These are phyloP conservation scores for Escallonia herrerae DNA, from an alignment of 129 eudicot species.

Conservation along the genomic window DNA sequence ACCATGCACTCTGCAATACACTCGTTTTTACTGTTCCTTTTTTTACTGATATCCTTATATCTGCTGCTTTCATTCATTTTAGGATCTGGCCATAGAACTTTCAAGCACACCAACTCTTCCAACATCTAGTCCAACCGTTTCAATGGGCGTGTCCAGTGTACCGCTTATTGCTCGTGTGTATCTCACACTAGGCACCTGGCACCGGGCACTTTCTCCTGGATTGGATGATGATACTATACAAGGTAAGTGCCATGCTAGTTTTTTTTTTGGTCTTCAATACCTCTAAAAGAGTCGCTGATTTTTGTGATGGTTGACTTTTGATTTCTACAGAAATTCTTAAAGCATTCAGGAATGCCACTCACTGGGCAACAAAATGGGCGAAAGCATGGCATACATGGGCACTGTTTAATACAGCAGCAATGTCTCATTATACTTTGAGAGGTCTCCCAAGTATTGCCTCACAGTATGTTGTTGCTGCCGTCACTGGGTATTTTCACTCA, in stretches of 20 bases:
- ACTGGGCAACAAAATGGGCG: constrained; percentile 77
- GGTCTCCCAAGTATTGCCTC: constrained; percentile 55
- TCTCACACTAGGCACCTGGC: constrained; percentile 83
- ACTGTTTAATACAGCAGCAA: constrained; percentile 93
- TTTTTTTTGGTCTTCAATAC: background rate
- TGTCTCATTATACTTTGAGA: constrained; percentile 90
- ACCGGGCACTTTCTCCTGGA: constrained; percentile 86
- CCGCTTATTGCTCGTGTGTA: constrained; percentile 88
- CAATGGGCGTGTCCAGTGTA: constrained; percentile 36
- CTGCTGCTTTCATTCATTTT: background rate
- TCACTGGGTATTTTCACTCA: constrained; percentile 95
- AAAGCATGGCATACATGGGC: constrained; percentile 99
- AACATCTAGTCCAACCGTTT: constrained; percentile 31
- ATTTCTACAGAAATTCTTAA: constrained; percentile 56
- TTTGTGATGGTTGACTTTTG: constrained; percentile 13
- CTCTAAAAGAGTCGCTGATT: background rate
- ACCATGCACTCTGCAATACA: background rate
- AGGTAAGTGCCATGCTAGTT: constrained; percentile 36
- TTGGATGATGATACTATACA: constrained; percentile 81
- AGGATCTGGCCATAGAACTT: constrained; percentile 79
- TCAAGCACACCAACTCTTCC: constrained; percentile 45
- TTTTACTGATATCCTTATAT: background rate
- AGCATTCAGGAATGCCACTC: constrained; percentile 78
- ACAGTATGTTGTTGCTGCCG: constrained; percentile 92
- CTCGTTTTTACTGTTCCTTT: background rate